phyloP scores from a whole-genome alignment of 1,139 yeast genomes.

The Kodamaea anthophila region DNA sequence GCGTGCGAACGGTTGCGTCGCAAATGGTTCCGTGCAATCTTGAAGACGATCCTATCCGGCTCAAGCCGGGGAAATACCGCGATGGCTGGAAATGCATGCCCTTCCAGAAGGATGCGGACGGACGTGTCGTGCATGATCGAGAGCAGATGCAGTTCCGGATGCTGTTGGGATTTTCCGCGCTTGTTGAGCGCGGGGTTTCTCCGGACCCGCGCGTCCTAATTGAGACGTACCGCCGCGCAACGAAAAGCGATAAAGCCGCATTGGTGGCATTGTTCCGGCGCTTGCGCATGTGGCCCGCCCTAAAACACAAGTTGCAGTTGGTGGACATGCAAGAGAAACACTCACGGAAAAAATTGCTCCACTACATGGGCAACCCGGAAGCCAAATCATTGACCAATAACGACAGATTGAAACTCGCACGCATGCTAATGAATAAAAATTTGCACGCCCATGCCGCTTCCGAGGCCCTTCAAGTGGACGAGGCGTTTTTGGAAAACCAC shows the following conservation, averaged over 20 bases:
- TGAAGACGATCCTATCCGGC: constrained; percentile 13
- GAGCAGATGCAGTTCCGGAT: constrained; percentile 30
- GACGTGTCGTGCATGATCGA: constrained; percentile 11
- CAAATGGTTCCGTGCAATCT: constrained; percentile 26
- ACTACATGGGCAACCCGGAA: constrained; percentile 5
- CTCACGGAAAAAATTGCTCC: constrained; percentile 7
- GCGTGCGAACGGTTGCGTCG: constrained; percentile 22
- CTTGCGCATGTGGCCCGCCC: constrained; percentile 14
- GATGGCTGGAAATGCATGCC: constrained; percentile 17
- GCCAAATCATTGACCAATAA: constrained; percentile 13
- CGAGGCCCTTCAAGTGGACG: constrained; percentile 19
- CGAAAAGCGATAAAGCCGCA: constrained; percentile 14
- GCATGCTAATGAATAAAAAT: constrained; percentile 27
- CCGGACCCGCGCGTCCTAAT: constrained; percentile 30
- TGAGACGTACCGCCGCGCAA: constrained; percentile 27
- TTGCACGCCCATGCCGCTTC: constrained; percentile 20
- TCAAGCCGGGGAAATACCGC: constrained; percentile 15
- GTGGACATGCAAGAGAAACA: constrained; percentile 17
- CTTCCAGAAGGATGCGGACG: constrained; percentile 13
- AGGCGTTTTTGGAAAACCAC: constrained; percentile 4
- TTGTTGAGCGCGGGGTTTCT: constrained; percentile 28
- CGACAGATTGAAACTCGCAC: constrained; percentile 25
- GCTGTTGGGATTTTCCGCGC: constrained; percentile 29
- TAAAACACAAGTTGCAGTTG: constrained; percentile 16
- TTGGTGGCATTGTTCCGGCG: constrained; percentile 18